Evolutionary conservation across 1,284 basidiomycete genomes (phyloP), one percentile per base, ranked within the genome.

Genomic region (Rhodotorula sp.): DNA sequence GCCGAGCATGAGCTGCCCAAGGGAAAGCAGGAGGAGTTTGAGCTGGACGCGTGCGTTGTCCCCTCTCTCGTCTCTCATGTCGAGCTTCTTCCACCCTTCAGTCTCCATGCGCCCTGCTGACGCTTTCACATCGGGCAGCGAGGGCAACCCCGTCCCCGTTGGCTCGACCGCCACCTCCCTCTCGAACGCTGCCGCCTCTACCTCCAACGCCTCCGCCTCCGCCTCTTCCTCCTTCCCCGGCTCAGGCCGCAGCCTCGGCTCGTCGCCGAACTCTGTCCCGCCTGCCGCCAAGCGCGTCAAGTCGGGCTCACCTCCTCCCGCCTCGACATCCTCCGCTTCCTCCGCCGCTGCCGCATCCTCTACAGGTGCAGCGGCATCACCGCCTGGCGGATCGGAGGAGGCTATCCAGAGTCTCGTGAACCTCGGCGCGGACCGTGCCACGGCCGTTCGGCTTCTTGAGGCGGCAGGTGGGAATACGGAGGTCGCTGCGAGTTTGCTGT

Each of bases 1-100:
- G 83, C 92, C 1, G 96, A 99, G 82, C 96, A 99, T 81, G 92
- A 98, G 81, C 85, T 99, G 8, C 95, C 94, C 87, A 88, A n/a
- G 48, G 54, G 36, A n/a, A 51, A 57, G 46, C 44, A n/a, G 37
- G 75, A 79, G 32, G 78, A 78, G 68, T 76, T 78, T 37, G 79
- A 81, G 67, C 64, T 79, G 13, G 81, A 81, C 53, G 79, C 80
- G 68, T 71, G 36, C 29, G 75, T 55, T 34, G 9, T 21, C 2
- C 51, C 29, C 39, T 0, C 25, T 21, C 8, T 46, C 41, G 9
- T 48, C n/a, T 37, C 29, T 21, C 3, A 50, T 15, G 32, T 41
- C 44, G 44, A 12, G 15, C 15, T 44, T 17, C 19, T 17, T 17
- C 44, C 44, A 19, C n/a, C n/a, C 44, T 44, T 44, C 44, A 4